Percentiles rank a stretch among this genome's conserved stretches.
phyloP scores from a whole-genome alignment of 176 grass and related monocot species.

The Echinochloa phyllopogon region DNA sequence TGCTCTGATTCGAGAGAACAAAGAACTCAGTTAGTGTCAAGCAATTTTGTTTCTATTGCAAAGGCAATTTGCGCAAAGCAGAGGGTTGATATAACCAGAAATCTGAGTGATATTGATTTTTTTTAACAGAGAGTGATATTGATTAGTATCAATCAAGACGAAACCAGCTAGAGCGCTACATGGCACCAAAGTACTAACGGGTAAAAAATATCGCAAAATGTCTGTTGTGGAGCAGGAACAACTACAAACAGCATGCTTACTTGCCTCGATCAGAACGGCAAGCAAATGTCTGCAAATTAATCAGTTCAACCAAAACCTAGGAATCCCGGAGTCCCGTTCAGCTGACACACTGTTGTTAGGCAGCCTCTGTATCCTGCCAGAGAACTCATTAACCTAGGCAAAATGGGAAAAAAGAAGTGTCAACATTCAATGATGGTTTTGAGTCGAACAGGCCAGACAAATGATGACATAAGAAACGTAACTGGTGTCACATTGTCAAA shows the following conservation, averaged over 20 bases:
- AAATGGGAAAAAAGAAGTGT: not conserved
- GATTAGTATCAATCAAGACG: not conserved
- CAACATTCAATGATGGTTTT: conserved; percentile 18
- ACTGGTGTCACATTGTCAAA: conserved; percentile 3
- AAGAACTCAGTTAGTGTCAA: not conserved
- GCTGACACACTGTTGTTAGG: conserved; percentile 61
- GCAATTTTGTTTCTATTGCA: conserved; percentile 13
- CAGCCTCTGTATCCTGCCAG: conserved; percentile 86
- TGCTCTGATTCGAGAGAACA: not conserved
- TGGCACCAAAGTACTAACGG: conserved; percentile 8
- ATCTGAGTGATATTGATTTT: not conserved
- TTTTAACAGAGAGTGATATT: not conserved
- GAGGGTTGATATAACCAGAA: not conserved
- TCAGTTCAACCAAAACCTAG: conserved; percentile 84
- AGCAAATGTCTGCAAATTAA: conserved; percentile 33
- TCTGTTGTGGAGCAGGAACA: not conserved
- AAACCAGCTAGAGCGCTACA: conserved; percentile 13
- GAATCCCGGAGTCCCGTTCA: conserved; percentile 61
- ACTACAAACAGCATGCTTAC: conserved; percentile 17
- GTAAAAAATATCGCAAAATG: not conserved
- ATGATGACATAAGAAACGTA: conserved; percentile 40
- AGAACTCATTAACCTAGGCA: conserved; percentile 87
- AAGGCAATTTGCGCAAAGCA: not conserved
- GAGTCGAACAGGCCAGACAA: conserved; percentile 3
- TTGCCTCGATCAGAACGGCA: conserved; percentile 27